Evolutionary conservation across 306 rosid species (phyloP).

Genomic region (Fragaria iinumae): DNA sequence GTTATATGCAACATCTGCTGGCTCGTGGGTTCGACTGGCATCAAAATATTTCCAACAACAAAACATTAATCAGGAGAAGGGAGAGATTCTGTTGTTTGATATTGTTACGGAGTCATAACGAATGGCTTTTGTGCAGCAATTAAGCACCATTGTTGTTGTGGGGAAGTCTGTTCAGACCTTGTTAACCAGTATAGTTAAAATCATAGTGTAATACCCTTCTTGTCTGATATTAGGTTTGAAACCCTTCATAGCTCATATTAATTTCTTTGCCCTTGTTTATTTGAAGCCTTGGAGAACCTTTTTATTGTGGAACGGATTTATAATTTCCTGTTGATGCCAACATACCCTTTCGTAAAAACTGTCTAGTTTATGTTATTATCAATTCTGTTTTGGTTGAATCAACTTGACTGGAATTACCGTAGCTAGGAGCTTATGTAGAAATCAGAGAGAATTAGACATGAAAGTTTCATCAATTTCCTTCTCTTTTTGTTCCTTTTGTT

Average conservation of each 20-base stretch:
- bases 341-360: neutral
- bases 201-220: neutral
- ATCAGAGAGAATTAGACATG: neutral
- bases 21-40: no score
- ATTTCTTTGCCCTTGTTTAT: neutral
- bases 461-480: neutral
- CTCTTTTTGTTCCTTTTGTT: no score
- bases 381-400: neutral
- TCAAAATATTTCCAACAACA: no score
- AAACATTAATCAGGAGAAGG: neutral
- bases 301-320: neutral
- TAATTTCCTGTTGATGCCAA: neutral
- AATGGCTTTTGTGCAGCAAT: neutral
- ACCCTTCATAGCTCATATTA: neutral
- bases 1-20: no score
- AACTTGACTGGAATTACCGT: neutral
- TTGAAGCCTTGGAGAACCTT: neutral
- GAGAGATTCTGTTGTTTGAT: neutral
- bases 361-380: neutral
- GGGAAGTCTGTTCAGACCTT: neutral
- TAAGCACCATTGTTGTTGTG: neutral
- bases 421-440: neutral
- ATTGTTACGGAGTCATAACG: neutral
- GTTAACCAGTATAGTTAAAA: no score
- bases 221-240: neutral